Evolutionary conservation across 2,329 filamentous ascomycete genomes (phyloP), one percentile per base, ranked within the genome.

Genomic region (Cryphonectria naterciae): DNA sequence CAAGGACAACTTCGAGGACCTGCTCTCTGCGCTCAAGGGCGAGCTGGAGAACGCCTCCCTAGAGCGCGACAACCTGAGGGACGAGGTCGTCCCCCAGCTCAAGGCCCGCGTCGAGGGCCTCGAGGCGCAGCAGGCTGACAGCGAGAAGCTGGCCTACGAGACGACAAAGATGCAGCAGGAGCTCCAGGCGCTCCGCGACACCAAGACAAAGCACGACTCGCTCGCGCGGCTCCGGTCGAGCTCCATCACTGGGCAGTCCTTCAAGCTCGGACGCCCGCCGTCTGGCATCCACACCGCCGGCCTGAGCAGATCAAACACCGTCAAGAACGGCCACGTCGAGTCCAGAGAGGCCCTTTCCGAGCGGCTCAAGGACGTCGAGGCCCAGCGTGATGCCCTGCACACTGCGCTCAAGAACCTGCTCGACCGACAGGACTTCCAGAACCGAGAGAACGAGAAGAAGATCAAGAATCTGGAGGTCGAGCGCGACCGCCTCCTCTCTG

Each of bases 1-100:
- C 76, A 98, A 97, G 80, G 91, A 93, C 77, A 98, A 97, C 79
- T 97, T 98, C 76, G 94, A 98, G 81, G 95, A 98, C 79, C 86
- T 99, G 60, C 86, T 98, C 61, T 89, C 91, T 8, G 95, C 93
- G 6, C 90, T 98, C 75, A 92, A 92, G 75, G 88, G 90, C 35
- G 94, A 99, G 79, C 85, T 98, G 19, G 89, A 95, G 76, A 92
- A 90, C 75, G 89, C 94, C 68, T 89, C 92, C 72, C 95, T 96
- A 75, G 95, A 99, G 81, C 90, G 94, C 67, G 96, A 99, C 80
- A 95, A 97, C 76, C 87, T 98, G 22, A 91, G 93, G 39, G 95
- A 98, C 74, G 93, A 97, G 80, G 86, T 97, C 56, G 89, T 97
- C 2, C 94, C 95, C 25, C 89, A 94, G 76, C 84, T 98, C 67